Evolutionary conservation across 257 asterid species (phyloP).

Genomic region (Verbena officinalis): DNA sequence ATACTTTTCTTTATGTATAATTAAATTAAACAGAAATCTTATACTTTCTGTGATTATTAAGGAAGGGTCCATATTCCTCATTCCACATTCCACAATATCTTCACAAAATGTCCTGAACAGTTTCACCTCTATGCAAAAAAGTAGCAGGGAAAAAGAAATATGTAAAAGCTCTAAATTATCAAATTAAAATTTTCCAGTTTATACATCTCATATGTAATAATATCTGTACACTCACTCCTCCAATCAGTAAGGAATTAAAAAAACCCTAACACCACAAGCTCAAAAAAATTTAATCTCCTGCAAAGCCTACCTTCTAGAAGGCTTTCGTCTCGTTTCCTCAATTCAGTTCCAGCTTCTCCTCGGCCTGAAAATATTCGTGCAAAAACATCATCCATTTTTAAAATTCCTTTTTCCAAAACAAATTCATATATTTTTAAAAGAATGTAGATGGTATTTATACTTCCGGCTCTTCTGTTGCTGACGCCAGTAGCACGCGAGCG

Average conservation of each 20-base stretch:
- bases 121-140: background rate
- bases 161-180: background rate
- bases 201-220: conserved; percentile 10
- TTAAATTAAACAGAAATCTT: no score
- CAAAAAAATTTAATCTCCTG: background rate
- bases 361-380: conserved; percentile 56
- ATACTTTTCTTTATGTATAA: no score
- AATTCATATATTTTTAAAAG: conserved; percentile 52
- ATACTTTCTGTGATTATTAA: no score
- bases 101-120: background rate
- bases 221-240: conserved; percentile 27
- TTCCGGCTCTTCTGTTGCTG: conserved; percentile 67
- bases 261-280: no score
- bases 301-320: conserved; percentile 12
- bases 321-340: conserved; percentile 17
- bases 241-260: background rate
- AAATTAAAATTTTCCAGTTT: background rate
- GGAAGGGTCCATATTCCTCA: no score
- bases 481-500: conserved; percentile 74
- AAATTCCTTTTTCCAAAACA: background rate
- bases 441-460: conserved; percentile 59
- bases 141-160: background rate
- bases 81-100: no score
- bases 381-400: conserved; percentile 22
- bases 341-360: conserved; percentile 69